Evolutionary conservation across 2,329 filamentous ascomycete species (phyloP), one percentile per base, ranked within the genome.

Genomic region (Fonsecaea erecta): DNA sequence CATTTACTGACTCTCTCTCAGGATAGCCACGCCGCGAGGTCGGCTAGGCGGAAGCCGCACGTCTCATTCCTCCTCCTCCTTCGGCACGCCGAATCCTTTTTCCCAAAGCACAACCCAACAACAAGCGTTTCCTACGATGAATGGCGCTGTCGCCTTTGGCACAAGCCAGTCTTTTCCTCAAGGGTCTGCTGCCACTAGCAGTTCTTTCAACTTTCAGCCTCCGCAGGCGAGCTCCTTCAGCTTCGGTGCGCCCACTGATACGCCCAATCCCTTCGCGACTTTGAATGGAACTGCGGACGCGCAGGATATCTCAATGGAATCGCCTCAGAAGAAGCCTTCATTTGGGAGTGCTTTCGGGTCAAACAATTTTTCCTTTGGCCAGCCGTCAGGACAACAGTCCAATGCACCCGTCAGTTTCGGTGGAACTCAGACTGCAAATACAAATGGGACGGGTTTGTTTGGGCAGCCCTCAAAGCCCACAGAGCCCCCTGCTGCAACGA

Each of bases 241-340:
- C 28, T 71, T 71, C 35, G 67, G 67, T 21, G 58, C 34, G 1
- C 62, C 63, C 14, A 54, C 67, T 9, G 48, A 55, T 18, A 52
- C 66, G n/a, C 61, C 68, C 2, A 72, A 70, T 52, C 69, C 70
- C 16, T 72, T 72, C 48, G 65, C 68, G 11, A 66, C 52, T 18
- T 3, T 69, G 43, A 72, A 71, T 52, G 69, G 69, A 24, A 65
- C 57, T 24, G 56, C 37, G 9, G 55, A 57, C 46, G 59, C 59
- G 26, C 52, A 65, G 3, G 67, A 72, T 53, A 53, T 66, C 37
- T 66, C 66, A 52, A 71, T 71, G 70, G 68, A 71, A 35, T 67
- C 65, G 18, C 68, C 67, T 21, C 68, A 71, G 34, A 71, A 70
- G 63, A 68, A 69, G 35, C 30, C 60, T 18, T 55, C 53, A n/a